Percentiles rank a stretch among this genome's conserved stretches.
Conservation (phyloP, 2,329 filamentous ascomycete genomes). For the Xylariaceae sp. region DNA sequence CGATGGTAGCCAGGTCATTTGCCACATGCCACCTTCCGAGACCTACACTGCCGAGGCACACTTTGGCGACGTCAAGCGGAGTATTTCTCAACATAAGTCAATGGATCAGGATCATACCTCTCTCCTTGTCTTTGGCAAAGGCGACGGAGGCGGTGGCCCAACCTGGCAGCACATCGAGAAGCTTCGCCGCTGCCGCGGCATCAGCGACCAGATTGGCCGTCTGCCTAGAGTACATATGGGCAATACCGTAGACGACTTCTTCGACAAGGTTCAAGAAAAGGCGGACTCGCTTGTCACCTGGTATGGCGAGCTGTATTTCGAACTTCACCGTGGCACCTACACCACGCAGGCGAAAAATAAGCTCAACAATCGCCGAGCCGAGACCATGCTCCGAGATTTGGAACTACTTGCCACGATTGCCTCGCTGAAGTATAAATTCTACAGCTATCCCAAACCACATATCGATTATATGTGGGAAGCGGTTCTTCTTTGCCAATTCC, state of each 20-base stretch:
- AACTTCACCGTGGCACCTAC: conserved; percentile 93
- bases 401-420: conserved; percentile 84
- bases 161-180: conserved; percentile 94
- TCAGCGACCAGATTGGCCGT: conserved; percentile 78
- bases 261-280: conserved; percentile 76
- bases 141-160: conserved; percentile 90
- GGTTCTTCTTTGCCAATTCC: conserved; percentile 90
- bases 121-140: conserved; percentile 90
- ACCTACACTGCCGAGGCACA: conserved; percentile 93
- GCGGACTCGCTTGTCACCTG: conserved; percentile 78
- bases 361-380: conserved; percentile 80
- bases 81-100: conserved; percentile 87
- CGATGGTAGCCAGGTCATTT: conserved; percentile 93
- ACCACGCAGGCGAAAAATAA: conserved; percentile 98
- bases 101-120: conserved; percentile 90
- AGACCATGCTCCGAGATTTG: conserved; percentile 78
- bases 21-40: conserved; percentile 93
- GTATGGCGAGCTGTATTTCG: conserved; percentile 98
- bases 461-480: conserved; percentile 95
- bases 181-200: conserved; percentile 81
- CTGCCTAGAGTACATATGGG: conserved; percentile 87
- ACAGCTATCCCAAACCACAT: conserved; percentile 90
- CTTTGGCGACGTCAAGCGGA: conserved; percentile 89
- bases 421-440: conserved; percentile 63
- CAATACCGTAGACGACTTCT: conserved; percentile 89